phyloP scores from a whole-genome alignment of 2,329 filamentous ascomycete genomes.

The Aspergillus tanneri region DNA sequence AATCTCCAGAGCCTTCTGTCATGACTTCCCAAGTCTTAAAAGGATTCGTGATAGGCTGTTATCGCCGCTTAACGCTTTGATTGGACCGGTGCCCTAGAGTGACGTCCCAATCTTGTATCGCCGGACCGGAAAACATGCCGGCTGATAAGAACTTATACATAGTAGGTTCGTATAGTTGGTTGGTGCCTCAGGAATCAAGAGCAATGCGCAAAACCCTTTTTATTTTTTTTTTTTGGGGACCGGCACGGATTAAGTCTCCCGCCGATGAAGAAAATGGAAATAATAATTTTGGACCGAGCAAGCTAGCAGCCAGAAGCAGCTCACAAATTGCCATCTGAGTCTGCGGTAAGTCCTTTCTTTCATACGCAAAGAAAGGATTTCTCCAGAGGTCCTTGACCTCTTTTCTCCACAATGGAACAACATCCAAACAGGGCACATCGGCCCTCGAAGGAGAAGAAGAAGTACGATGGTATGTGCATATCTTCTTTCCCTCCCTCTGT shows the following conservation, averaged over 20 bases:
- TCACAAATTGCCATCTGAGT: conserved; percentile 11
- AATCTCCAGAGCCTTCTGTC: too few species aligned
- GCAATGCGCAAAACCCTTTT: conserved; percentile 16
- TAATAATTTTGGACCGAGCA: conserved; percentile 35
- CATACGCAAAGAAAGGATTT: conserved; percentile 14
- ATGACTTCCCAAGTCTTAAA: not conserved
- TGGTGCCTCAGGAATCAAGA: conserved; percentile 19
- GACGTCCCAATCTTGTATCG: conserved; percentile 2
- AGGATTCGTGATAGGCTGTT: not conserved
- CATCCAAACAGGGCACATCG: conserved; percentile 84
- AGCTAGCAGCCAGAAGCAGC: conserved; percentile 17
- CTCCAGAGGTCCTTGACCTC: conserved; percentile 30
- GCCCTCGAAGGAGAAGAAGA: conserved; percentile 86
- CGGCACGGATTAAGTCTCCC: conserved; percentile 26
- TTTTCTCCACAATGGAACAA: conserved; percentile 64
- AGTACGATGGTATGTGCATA: conserved; percentile 56
- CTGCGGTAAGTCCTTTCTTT: conserved; percentile 17
- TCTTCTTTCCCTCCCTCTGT: not conserved
- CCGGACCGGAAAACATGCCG: not conserved
- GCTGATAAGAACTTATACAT: not conserved
- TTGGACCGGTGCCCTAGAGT: conserved; percentile 5
- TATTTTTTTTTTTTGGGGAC: conserved; percentile 12
- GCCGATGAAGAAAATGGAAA: conserved; percentile 27
- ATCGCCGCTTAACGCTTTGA: not conserved
- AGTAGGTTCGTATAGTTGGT: not conserved